Base-by-base conservation (phyloP, 2,329 filamentous ascomycete genomes). In the Aspergillus niger region DNA sequence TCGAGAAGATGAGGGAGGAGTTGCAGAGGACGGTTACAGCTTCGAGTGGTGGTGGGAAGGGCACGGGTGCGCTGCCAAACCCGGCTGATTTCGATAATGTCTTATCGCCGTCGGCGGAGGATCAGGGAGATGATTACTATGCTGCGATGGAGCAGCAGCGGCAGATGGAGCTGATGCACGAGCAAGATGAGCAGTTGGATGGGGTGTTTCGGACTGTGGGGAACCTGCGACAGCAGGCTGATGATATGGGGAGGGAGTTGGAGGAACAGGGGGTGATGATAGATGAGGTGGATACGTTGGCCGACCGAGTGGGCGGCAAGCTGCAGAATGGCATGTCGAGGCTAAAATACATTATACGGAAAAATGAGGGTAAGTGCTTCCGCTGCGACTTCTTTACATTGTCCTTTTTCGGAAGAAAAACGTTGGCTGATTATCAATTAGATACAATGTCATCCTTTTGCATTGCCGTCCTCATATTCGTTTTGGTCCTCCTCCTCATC, bases 261-360 rank as follows among this genome's bases (percentile, higher is more conserved):
- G 96, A 97, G 78, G 95, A 99, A 80, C 95, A 99, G 82, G 85
- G 85, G 22, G 91, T 92, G 76, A 89, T 98, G 85, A 82, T 99
- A 59, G 89, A 95, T 64, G 88, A 91, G 55, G 90, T 96, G 43
- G 94, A 98, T 77, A 85, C 83, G 30, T 82, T 96, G 59, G 92
- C 91, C 3, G 93, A 98, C 75, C 85, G 94, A 36, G 92, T 99
- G 1, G 91, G 91, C 13, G 91, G 91, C 1, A 89, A 95, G 73
- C 78, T 99, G 70, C 87, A 92, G 79, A 92, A 84, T 58, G 95
- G 95, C 20, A 86, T 98, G 81, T 89, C 91, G 78, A 94, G 91
- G 80, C 86, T 99, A 70, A 87, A 88, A 66, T 86, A 90, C 76
- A 89, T 99, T 60, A 91, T 97, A 70, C 86, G 88, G 75, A 86